Evolutionary conservation across 108 stramenopile species (phyloP), one percentile per base, ranked within the genome.

Genomic region (Schizochytrium sp.): DNA sequence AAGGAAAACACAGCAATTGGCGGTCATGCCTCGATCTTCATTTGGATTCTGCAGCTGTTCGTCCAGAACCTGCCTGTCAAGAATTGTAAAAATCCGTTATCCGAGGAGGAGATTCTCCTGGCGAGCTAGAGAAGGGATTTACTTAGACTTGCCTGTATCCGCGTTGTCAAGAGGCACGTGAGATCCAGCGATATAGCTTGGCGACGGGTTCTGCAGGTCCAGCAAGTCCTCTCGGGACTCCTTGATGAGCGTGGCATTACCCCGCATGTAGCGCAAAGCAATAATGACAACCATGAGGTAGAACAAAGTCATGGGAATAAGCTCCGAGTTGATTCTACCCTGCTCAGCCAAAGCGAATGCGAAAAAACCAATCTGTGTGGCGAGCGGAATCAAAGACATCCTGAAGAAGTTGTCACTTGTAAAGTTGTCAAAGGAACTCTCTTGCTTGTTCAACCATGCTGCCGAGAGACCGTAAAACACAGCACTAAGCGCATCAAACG

Each of bases 211-310:
- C 64, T 69, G 40, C 42, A 69, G 64, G 1, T 69, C 64, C 10
- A 69, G 64, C 12, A 69, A 44, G 10, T 69, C 64, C 64, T 69
- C 64, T 47, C 76, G 76, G 5, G 50, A 55, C 1, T 83, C 53
- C 2, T 50, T 55, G 76, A 83, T 83, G 5, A 46, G 5, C 53
- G 10, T 83, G 12, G 53, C 76, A 28, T 55, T 83, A 53, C 76
- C 76, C 28, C 53, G 76, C 76, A 83, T 83, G 76, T 83, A 83
- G 17, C 76, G 76, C 47, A 83, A 53, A 17, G 76, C 47, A 13
- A 55, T n/a, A 42, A 83, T 3, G 50, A 83, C 53, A 10, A 55
- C 3, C 3, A 42, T 1, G 40, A 55, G 53, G 53, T 55, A 83
- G 15, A 83, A 55, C 17, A 83, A 10, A 10, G 76, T 47, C 76